phyloP scores from a whole-genome alignment of 169 alveolate species.

The Eimeria zaria region DNA sequence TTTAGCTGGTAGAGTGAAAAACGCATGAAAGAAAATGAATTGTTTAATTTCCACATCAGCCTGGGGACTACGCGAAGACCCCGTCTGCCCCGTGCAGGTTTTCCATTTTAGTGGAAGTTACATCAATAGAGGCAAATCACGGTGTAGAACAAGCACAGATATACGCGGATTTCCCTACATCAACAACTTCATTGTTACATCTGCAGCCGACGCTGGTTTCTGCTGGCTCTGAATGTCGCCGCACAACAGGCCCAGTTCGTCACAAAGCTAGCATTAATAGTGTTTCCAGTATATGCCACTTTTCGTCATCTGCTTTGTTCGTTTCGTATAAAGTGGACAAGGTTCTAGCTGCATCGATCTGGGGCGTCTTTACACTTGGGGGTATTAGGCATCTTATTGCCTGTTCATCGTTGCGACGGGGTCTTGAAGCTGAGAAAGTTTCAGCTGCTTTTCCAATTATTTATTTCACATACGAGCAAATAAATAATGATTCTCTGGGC shows the following conservation, averaged over 20 bases:
- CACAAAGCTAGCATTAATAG: background rate
- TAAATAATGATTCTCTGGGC: background rate
- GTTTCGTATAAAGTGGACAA: no score
- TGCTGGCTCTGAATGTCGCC: background rate
- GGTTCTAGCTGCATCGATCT: background rate
- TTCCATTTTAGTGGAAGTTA: no score
- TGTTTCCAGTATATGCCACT: no score
- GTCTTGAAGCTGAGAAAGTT: background rate
- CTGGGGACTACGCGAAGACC: background rate
- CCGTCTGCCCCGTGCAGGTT: background rate
- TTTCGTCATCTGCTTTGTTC: no score
- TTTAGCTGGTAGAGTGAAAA: background rate
- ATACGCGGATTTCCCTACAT: background rate
- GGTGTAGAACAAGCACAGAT: background rate
- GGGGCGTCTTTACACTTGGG: constrained; percentile 38
- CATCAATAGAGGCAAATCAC: background rate
- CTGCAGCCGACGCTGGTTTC: background rate
- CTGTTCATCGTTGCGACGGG: background rate
- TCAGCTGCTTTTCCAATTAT: background rate
- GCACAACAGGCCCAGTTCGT: background rate
- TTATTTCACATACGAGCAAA: background rate
- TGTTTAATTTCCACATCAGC: background rate
- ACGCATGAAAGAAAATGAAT: background rate
- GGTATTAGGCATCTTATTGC: background rate
- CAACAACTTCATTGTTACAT: background rate